phyloP scores from a whole-genome alignment of 495 filamentous ascomycete species.

The Corynascus novoguineensis region DNA sequence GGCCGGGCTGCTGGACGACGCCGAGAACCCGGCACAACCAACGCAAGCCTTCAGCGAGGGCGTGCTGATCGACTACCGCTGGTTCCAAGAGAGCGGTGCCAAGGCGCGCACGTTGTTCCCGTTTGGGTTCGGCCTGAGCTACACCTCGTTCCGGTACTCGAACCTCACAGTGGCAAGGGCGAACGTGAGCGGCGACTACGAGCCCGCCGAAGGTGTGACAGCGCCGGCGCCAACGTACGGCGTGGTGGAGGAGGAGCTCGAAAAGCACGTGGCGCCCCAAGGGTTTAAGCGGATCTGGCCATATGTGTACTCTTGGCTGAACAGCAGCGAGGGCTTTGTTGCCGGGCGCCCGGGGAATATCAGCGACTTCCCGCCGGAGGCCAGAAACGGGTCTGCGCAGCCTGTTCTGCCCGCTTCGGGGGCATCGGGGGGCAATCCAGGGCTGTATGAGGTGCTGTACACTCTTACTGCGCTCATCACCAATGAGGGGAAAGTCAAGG shows the following conservation, averaged over 20 bases:
- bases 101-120: neutral
- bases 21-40: neutral
- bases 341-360: neutral
- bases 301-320: constrained; percentile 2
- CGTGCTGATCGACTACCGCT: neutral
- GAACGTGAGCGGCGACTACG: neutral
- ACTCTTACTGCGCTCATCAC: neutral
- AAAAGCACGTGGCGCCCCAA: neutral
- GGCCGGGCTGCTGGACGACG: neutral
- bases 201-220: neutral
- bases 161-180: neutral
- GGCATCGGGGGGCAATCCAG: neutral
- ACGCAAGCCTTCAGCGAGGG: neutral
- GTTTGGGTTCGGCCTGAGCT: constrained; percentile 5
- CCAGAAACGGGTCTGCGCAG: neutral
- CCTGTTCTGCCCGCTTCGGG: neutral
- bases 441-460: neutral
- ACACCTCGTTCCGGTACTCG: neutral
- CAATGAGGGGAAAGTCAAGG: neutral
- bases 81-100: neutral
- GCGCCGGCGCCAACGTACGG: neutral
- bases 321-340: constrained; percentile 1
- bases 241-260: neutral
- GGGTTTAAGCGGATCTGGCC: neutral
- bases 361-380: neutral